These are phyloP conservation scores for Pseudogymnoascus verrucosus DNA, from an alignment of 2,329 filamentous ascomycete genomes.

Conservation along the genomic window DNA sequence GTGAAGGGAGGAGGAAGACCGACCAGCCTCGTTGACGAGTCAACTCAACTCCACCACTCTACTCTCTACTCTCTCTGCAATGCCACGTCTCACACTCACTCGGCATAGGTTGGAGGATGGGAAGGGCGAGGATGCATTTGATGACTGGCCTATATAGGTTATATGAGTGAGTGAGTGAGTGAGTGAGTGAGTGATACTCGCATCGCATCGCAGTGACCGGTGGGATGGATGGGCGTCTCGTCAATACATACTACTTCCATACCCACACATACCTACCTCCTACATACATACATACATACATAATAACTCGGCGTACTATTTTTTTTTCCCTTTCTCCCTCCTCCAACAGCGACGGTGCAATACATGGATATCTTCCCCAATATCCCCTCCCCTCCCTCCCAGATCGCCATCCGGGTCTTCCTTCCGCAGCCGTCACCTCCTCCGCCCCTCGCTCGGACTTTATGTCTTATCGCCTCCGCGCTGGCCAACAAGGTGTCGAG, in stretches of 20 bases:
- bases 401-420: not conserved
- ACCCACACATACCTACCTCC: too few species aligned
- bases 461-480: not conserved
- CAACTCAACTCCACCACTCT: too few species aligned
- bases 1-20: not conserved
- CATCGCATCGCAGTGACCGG: not conserved
- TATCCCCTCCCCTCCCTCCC: not conserved
- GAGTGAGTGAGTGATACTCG: not conserved
- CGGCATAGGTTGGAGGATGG: not conserved
- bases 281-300: too few species aligned
- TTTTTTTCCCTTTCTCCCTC: not conserved
- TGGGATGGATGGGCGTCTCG: not conserved
- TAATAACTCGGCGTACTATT: too few species aligned
- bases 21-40: too few species aligned
- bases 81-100: not conserved
- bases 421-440: too few species aligned
- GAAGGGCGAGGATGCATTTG: too few species aligned
- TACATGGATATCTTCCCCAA: not conserved
- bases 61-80: not conserved
- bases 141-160: too few species aligned
- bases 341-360: not conserved
- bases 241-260: not conserved
- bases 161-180: too few species aligned
- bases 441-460: not conserved
- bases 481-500: not conserved